Base-by-base conservation (phyloP, 2,329 filamentous ascomycete species). In the Zymoseptoria crescenta region DNA sequence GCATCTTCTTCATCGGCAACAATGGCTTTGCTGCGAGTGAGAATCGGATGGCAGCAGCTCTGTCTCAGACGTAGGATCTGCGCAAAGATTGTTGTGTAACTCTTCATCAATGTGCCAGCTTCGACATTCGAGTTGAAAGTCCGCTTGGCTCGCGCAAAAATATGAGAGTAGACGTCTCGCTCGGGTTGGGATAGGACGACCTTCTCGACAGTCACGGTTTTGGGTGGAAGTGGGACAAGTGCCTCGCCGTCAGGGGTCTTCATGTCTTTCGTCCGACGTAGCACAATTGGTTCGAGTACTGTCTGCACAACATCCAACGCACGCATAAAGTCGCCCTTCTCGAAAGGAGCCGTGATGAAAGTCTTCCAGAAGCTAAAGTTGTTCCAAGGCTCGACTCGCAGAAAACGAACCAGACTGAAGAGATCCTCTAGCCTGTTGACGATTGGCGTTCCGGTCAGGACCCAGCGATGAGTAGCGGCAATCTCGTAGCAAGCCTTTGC, bases 281-380 rank as follows among this genome's bases (percentile, higher is more conserved):
- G 85, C 8, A 99, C 94, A n/a, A 99, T 77, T 7, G 94, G 94
- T 71, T 99, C 94, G 4, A 99, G 77, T 0, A 99, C 93, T 0
- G 93, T 99, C 72, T 99, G 94, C 1, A 99, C 94, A 1, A 99
- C 94, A 70, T 97, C 94, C 7, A 99, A 80, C 0, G 94, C 94
- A 4, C 92, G 87, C 66, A 96, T 85, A 70, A 96, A 96, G 63
- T 99, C 89, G 65, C 94, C 94, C 0, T 91, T 93, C 73, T 99
- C 94, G 64, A 99, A 99, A 0, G 94, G 94, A 1, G 96, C 87
- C 0, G 94, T 99, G 70, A 99, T 97, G 72, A 99, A 99, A 0
- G 94, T 97, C 72, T 92, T 92, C 94, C 94, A 99, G 76, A 96
- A 99, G 0, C 92, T 96, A 73, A 99, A 99, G 73, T 97, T 97